phyloP scores from a whole-genome alignment of 192 early-diverging fungal genomes.

The Martensiomyces pterosporus region DNA sequence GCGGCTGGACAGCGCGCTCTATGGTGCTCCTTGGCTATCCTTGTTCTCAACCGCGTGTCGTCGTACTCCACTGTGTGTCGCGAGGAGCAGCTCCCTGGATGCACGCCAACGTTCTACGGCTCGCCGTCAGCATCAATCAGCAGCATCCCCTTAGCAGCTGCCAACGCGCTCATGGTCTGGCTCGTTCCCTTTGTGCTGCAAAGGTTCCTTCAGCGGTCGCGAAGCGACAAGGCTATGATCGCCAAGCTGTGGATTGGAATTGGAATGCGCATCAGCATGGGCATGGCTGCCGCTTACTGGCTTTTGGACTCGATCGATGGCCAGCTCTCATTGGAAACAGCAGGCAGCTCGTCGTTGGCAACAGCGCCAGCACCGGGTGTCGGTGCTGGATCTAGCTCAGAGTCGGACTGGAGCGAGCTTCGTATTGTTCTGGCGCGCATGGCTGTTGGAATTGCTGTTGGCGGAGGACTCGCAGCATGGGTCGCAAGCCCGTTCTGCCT shows the following conservation, averaged over 20 bases:
- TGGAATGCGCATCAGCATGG: conserved; percentile 55
- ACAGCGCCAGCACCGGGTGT: not conserved
- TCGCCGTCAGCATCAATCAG: conserved; percentile 40
- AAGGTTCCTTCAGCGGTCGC: conserved; percentile 43
- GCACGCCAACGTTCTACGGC: conserved; percentile 77
- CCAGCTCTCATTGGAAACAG: not conserved
- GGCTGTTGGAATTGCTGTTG: conserved; percentile 53
- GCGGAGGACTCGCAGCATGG: conserved; percentile 55
- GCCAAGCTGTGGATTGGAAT: conserved; percentile 52
- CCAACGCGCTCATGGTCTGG: conserved; percentile 32
- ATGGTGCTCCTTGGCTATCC: conserved; percentile 45
- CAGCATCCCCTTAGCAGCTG: conserved; percentile 11
- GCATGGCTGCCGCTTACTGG: conserved; percentile 54
- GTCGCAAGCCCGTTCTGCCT: conserved; percentile 53
- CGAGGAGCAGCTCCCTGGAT: conserved; percentile 80
- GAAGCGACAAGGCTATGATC: conserved; percentile 54
- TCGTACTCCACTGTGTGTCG: conserved; percentile 75
- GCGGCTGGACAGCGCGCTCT: conserved; percentile 38
- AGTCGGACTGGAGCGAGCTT: conserved; percentile 31
- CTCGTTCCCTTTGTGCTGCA: conserved; percentile 39
- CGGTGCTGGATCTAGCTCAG: not conserved
- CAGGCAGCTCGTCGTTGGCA: not conserved
- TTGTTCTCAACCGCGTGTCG: conserved; percentile 55
- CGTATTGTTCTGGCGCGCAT: conserved; percentile 53
- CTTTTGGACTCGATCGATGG: conserved; percentile 50